Evolutionary conservation across 164 flowering plant genomes (phyloP).

Genomic region (Santalum album): DNA sequence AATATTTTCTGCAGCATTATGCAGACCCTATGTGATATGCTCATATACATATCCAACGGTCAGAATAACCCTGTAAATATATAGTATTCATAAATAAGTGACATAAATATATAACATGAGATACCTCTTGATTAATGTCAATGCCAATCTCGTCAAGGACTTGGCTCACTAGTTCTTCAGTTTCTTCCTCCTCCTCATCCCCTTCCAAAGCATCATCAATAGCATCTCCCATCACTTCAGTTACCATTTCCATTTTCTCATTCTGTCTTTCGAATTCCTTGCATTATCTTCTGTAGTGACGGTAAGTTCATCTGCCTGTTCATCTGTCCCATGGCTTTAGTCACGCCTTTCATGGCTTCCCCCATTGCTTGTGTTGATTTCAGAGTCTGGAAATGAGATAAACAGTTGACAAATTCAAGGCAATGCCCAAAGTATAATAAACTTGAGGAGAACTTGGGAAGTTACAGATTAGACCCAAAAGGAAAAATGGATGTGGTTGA

Average conservation of each 20-base stretch:
- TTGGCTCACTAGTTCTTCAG: conserved; percentile 76
- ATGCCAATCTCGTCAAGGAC: conserved; percentile 84
- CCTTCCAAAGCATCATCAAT: conserved; percentile 88
- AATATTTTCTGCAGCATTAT: too few species aligned
- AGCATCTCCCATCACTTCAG: conserved; percentile 85
- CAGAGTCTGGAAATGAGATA: conserved; percentile 48
- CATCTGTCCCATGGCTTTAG: conserved; percentile 92
- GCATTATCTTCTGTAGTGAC: conserved; percentile 72
- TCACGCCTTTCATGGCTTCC: conserved; percentile 87
- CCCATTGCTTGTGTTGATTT: conserved; percentile 97
- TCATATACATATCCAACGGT: too few species aligned
- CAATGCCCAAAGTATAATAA: too few species aligned
- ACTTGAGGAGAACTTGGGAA: too few species aligned
- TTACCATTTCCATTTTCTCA: conserved; percentile 80
- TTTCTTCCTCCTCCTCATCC: conserved; percentile 84
- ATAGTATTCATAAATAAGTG: too few species aligned
- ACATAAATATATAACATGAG: too few species aligned
- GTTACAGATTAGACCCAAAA: too few species aligned
- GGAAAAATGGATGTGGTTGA: too few species aligned
- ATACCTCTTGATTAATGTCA: conserved; percentile 65
- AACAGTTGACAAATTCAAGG: too few species aligned
- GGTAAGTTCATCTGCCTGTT: conserved; percentile 87
- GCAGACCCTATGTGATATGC: too few species aligned
- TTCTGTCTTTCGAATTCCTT: conserved; percentile 80
- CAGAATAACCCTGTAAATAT: too few species aligned